Conservation (phyloP, 805 yeast genomes). For the Lipomyces orientalis region DNA sequence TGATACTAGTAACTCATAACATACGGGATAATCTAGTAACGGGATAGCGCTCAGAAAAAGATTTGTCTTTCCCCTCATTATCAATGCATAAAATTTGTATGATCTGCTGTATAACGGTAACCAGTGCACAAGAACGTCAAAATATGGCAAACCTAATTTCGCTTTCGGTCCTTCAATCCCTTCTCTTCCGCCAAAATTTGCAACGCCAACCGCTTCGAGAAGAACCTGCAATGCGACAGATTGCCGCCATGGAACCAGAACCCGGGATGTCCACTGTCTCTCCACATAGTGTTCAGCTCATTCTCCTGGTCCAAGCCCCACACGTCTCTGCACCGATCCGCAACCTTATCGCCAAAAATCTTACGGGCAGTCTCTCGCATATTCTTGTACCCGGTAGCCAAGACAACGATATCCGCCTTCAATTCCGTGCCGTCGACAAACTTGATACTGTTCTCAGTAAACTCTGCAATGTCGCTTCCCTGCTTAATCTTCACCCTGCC, state of each 20-base stretch:
- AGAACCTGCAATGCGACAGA: conserved; percentile 49
- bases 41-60: background rate
- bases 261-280: conserved; percentile 50
- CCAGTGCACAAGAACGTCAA: no score
- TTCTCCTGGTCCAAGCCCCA: conserved; percentile 54
- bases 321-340: conserved; percentile 46
- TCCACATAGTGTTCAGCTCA: conserved; percentile 49
- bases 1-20: no score
- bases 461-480: conserved; percentile 45
- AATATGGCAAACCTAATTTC: background rate
- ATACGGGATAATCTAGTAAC: no score
- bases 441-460: conserved; percentile 48
- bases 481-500: conserved; percentile 49
- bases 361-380: conserved; percentile 52
- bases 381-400: conserved; percentile 54
- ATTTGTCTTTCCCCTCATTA: background rate
- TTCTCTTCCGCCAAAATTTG: conserved; percentile 47
- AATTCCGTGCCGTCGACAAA: conserved; percentile 49
- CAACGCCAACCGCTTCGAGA: conserved; percentile 50
- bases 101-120: background rate
- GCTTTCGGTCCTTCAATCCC: conserved; percentile 24
- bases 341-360: conserved; percentile 49
- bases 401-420: conserved; percentile 49
- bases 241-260: conserved; percentile 55
- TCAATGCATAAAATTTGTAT: no score